Base-by-base conservation (phyloP, 768 basidiomycete genomes). In the Sporobolomyces roseus region DNA sequence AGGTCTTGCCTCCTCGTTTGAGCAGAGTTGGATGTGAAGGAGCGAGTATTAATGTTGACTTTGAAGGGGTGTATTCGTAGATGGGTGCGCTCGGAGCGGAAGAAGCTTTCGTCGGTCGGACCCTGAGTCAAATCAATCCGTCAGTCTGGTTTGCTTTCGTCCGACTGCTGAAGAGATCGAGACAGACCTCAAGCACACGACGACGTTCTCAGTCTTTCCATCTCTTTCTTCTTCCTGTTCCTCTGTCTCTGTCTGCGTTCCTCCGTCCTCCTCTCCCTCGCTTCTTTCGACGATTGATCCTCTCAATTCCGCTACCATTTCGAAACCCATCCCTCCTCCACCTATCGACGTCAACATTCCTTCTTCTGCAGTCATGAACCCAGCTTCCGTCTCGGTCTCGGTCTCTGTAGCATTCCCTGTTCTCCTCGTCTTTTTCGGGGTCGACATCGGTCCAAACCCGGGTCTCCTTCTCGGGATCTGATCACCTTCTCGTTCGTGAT, bases 131-230 rank as follows among this genome's bases (percentile, higher is more conserved):
- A n/a, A n/a, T n/a, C n/a, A n/a, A n/a, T n/a, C n/a, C n/a, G n/a
- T n/a, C n/a, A n/a, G n/a, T n/a, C n/a, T n/a, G n/a, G n/a, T n/a
- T n/a, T n/a, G n/a, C n/a, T n/a, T n/a, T n/a, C n/a, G n/a, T n/a
- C n/a, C n/a, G 29, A 2, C 21, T 36, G 10, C 10, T 25, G 10
- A 17, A 41, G 17, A 41, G 33, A 6, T 17, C 2, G 29, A 13
- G 23, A 33, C 23, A 17, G 10, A 73, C 72, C 72, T 55, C 38
- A 73, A 27, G 41, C 72, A 73, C 4, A 73, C 72, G 52, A 73
- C 72, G 4, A 73, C 72, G 41, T 73, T 73, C 65, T 69, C 32
- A 50, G 35, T 29, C 65, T 63, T 66, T 21, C 64, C 68, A 6
- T 68, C 67, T 27, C 35, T 51, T 0, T 63, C 61, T 0, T 64